Percentiles rank a stretch among this genome's conserved stretches.
phyloP scores from a whole-genome alignment of 768 basidiomycete genomes.

The Boletus patriciae region DNA sequence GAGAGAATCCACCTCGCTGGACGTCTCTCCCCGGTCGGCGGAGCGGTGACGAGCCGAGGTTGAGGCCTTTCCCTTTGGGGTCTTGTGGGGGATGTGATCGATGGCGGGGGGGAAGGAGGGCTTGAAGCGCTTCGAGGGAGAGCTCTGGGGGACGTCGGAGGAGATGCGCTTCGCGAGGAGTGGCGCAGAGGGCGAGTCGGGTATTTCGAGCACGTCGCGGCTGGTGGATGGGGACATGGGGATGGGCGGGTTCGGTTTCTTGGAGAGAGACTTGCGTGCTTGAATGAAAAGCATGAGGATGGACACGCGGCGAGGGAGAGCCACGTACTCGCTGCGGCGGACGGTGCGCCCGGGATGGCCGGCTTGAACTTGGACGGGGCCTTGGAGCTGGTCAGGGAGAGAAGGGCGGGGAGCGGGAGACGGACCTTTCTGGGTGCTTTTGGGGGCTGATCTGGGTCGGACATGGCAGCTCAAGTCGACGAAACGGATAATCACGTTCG shows the following conservation, averaged over 20 bases:
- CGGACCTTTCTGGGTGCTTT: constrained; percentile 12
- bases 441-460: not conserved
- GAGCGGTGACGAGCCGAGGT: constrained; percentile 13
- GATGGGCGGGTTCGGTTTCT: constrained; percentile 12
- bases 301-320: not conserved
- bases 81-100: constrained; percentile 23
- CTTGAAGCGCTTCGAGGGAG: constrained; percentile 35
- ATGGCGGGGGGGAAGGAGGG: constrained; percentile 19
- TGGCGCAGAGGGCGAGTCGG: constrained; percentile 11
- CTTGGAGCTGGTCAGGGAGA: not conserved
- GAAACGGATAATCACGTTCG: constrained; percentile 13
- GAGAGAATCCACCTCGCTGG: constrained; percentile 27
- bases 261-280: constrained; percentile 38
- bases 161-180: constrained; percentile 36
- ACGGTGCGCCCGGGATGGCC: constrained; percentile 22
- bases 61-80: constrained; percentile 5
- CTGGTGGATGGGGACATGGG: constrained; percentile 13
- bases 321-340: constrained; percentile 14
- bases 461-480: constrained; percentile 11
- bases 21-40: constrained; percentile 13
- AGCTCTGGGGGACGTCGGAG: constrained; percentile 5
- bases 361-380: constrained; percentile 48
- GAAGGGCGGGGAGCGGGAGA: too few species aligned
- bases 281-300: constrained; percentile 9
- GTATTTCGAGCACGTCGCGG: constrained; percentile 17